Conservation (phyloP, 2,329 filamentous ascomycete genomes). For the Talaromyces sp. region DNA sequence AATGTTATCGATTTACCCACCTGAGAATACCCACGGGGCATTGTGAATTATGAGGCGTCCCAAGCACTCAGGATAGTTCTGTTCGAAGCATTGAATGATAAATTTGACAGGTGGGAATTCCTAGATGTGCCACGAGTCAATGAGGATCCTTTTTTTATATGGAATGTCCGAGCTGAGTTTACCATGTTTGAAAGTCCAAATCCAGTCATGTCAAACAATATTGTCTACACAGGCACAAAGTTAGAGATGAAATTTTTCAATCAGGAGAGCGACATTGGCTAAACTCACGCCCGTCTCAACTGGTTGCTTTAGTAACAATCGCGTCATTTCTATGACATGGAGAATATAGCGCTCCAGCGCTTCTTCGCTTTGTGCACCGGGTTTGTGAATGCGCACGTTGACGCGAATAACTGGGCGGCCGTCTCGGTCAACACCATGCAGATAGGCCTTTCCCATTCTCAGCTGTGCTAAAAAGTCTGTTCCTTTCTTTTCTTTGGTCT, state of each 20-base stretch:
- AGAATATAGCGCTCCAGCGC: conserved; percentile 35
- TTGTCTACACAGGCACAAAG: not conserved
- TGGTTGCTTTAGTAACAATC: conserved; percentile 19
- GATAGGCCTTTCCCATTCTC: conserved; percentile 33
- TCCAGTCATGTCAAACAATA: not conserved
- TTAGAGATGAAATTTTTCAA: not conserved
- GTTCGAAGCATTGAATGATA: not conserved
- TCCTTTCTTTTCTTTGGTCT: conserved; percentile 16
- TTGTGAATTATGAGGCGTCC: not conserved
- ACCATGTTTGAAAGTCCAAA: not conserved
- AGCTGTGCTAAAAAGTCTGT: conserved; percentile 32
- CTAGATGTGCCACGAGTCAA: not conserved
- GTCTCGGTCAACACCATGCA: conserved; percentile 32
- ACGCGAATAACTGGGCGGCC: conserved; percentile 34
- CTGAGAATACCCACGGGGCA: not conserved
- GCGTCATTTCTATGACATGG: conserved; percentile 35
- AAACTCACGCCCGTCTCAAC: conserved; percentile 16
- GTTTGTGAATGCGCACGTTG: conserved; percentile 28
- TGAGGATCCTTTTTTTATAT: not conserved
- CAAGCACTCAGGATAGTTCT: not conserved
- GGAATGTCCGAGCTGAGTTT: not conserved
- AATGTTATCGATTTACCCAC: not conserved
- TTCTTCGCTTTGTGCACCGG: conserved; percentile 26
- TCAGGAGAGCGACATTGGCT: not conserved
- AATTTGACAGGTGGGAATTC: conserved; percentile 1